phyloP scores from a whole-genome alignment of 2,329 filamentous ascomycete genomes.

The Ustilaginoidea virens region DNA sequence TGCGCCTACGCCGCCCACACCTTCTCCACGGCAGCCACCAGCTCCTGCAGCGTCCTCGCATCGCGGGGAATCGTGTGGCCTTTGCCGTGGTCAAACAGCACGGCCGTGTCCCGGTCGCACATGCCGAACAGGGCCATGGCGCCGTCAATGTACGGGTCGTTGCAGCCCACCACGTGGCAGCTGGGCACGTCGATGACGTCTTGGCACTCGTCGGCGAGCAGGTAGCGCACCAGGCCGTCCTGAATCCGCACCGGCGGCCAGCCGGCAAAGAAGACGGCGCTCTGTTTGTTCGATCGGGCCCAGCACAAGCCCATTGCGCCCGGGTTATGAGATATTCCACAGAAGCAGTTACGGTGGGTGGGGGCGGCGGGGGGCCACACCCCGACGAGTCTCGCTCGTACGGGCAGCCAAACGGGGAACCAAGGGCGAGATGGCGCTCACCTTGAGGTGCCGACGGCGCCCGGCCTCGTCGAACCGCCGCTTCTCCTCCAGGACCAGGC shows the following conservation, averaged over 20 bases:
- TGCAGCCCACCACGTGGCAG: conserved; percentile 35
- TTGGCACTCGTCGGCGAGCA: conserved; percentile 33
- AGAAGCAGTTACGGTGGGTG: too few species aligned
- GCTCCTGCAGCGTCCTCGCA: conserved; percentile 28
- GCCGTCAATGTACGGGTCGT: conserved; percentile 45
- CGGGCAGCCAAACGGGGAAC: neutral
- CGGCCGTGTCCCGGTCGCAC: conserved; percentile 42
- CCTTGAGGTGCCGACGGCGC: conserved; percentile 20
- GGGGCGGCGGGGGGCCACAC: too few species aligned
- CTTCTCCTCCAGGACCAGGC: conserved; percentile 34
- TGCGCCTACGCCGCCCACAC: neutral
- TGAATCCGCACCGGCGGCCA: conserved; percentile 35
- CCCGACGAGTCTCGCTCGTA: too few species aligned
- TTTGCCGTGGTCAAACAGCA: conserved; percentile 50
- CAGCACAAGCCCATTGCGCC: neutral
- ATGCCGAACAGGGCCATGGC: conserved; percentile 46
- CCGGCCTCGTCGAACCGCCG: conserved; percentile 17
- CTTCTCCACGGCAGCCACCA: conserved; percentile 11
- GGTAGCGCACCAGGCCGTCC: conserved; percentile 20
- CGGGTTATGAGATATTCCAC: too few species aligned
- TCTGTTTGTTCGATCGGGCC: conserved; percentile 17
- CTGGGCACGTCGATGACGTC: conserved; percentile 35
- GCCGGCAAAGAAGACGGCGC: conserved; percentile 35
- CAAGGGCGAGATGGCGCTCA: conserved; percentile 4
- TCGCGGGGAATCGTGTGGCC: conserved; percentile 46